Conservation (phyloP, 345 rosid species). For the Clausena lansium region DNA sequence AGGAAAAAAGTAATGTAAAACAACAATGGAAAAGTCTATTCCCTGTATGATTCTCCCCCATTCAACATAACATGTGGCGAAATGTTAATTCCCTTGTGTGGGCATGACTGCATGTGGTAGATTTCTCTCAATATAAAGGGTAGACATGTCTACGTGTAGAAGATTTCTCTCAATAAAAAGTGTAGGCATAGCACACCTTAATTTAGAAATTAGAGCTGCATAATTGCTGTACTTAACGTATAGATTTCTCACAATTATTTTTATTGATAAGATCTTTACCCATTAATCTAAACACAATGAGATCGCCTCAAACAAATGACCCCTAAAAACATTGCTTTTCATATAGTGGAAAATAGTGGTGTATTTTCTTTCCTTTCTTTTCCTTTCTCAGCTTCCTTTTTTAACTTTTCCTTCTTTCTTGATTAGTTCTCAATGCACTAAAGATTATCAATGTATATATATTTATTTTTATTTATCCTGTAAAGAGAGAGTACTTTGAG, state of each 20-base stretch:
- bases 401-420: background rate
- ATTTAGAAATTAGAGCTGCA: background rate
- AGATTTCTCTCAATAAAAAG: no score
- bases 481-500: conserved; percentile 9
- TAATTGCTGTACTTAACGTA: no score
- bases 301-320: background rate
- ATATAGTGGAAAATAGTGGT: background rate
- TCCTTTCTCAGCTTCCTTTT: no score
- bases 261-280: background rate
- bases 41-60: no score
- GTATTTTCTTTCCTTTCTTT: background rate
- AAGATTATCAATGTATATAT: background rate
- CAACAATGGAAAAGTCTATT: no score
- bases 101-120: no score
- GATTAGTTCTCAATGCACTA: background rate
- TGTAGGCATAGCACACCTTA: background rate
- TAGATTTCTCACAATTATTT: background rate
- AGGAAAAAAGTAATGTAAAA: no score
- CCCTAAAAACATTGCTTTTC: background rate
- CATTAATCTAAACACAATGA: background rate
- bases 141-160: no score
- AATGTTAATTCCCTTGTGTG: no score
- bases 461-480: background rate
- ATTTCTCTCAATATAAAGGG: no score
- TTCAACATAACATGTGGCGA: no score